Evolutionary conservation across 805 yeast species (phyloP), one percentile per base, ranked within the genome.

Genomic region (Jamesozyma rosinii): DNA sequence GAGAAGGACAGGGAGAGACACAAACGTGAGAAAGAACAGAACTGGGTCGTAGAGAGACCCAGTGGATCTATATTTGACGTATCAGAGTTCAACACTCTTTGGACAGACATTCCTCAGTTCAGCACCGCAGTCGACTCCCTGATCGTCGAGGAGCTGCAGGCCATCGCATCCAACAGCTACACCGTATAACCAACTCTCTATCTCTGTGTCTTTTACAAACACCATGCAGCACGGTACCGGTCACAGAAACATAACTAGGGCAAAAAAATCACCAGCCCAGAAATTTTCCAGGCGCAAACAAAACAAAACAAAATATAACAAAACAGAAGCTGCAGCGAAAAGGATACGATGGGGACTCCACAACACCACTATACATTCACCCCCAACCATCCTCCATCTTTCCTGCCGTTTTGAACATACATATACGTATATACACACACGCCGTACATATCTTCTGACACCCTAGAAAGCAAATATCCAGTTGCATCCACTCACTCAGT

Each of bases 1-100:
- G 97, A 90, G 58, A 89, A 82, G 48, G 97, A 90, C 59, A 69
- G 98, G 51, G 98, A 90, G 59, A 69, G 95, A 44, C 88, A 86
- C 55, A 90, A 90, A 58, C 73, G 84, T 49, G 75, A 83, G 13
- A 87, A 89, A 52, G 97, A 90, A 54, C 76, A 73, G 10, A 68
- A 79, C 19, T 87, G 96, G 95, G 72, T 79, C 9, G 77, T 47
- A 1, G 43, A 44, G 5, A 42, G 52, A 37, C 37, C 21, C 9
- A 30, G 27, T n/a, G 60, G 61, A 13, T 69, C 62, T 29, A 52
- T 52, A 32, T 50, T 63, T 15, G 74, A 70, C 57, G 35, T 71
- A 56, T 51, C 65, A 49, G 75, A 81, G 68, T 70, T 81, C 69
- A 74, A 72, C 48, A 49, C 60, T 52, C 44, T 69, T 39, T 66